These are phyloP conservation scores for Cytospora leucostoma DNA, from an alignment of 2,329 filamentous ascomycete genomes.

Conservation along the genomic window DNA sequence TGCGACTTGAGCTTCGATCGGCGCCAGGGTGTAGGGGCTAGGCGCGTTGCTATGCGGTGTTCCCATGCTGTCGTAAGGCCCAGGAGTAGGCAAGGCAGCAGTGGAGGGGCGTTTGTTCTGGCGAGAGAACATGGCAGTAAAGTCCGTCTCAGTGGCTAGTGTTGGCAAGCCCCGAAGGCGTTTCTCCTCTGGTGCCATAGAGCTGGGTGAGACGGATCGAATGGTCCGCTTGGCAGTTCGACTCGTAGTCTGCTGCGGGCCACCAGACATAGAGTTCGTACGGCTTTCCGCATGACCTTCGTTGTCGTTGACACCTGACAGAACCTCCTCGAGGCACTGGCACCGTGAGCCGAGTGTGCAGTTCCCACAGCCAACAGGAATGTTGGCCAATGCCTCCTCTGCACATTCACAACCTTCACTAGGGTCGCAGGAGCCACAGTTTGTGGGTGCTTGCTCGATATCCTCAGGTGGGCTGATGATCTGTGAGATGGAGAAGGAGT, in stretches of 20 bases:
- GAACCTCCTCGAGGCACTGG: constrained; percentile 56
- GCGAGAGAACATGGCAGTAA: constrained; percentile 65
- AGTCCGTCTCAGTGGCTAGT: constrained; percentile 68
- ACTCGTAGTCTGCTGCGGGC: constrained; percentile 13
- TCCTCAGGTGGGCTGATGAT: constrained; percentile 58
- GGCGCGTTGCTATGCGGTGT: constrained; percentile 29
- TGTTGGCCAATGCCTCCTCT: constrained; percentile 58
- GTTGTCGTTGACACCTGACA: constrained; percentile 34
- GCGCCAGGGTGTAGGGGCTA: constrained; percentile 35
- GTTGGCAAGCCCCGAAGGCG: constrained; percentile 50
- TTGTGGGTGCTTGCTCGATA: constrained; percentile 42
- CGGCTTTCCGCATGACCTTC: constrained; percentile 28
- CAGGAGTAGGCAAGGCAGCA: constrained; percentile 37
- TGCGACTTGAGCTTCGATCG: constrained; percentile 15
- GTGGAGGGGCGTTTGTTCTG: constrained; percentile 37
- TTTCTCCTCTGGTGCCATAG: constrained; percentile 52
- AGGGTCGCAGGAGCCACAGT: constrained; percentile 59
- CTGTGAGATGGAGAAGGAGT: constrained; percentile 55
- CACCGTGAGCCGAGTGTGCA: constrained; percentile 66
- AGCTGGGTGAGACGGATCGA: constrained; percentile 43
- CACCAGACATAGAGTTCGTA: constrained; percentile 7
- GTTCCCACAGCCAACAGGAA: constrained; percentile 62
- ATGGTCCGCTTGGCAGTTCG: constrained; percentile 25
- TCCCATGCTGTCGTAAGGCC: constrained; percentile 30
- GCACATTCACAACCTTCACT: constrained; percentile 59